phyloP scores from a whole-genome alignment of 2,329 filamentous ascomycete genomes.

The Aspergillus hortae region DNA sequence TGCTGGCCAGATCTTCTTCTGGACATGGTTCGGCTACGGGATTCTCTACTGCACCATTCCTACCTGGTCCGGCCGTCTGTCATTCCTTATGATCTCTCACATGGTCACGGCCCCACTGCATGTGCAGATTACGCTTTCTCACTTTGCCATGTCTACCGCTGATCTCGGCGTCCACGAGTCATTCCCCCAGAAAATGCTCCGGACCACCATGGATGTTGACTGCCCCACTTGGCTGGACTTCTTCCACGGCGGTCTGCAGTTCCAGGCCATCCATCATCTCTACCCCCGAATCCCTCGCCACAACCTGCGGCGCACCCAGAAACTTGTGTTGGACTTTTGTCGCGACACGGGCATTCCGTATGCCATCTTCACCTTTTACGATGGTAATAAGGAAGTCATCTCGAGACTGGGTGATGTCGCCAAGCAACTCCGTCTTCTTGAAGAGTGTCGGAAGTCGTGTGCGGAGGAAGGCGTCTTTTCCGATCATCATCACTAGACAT shows the following conservation, averaged over 20 bases:
- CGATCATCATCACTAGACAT: conserved; percentile 25
- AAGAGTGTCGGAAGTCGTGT: conserved; percentile 63
- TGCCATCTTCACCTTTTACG: conserved; percentile 77
- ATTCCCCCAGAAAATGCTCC: conserved; percentile 85
- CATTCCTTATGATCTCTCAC: conserved; percentile 77
- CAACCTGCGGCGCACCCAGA: conserved; percentile 73
- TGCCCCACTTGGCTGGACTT: conserved; percentile 86
- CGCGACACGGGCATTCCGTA: conserved; percentile 80
- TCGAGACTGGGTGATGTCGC: conserved; percentile 72
- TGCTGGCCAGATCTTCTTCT: conserved; percentile 73
- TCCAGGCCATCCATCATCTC: conserved; percentile 83
- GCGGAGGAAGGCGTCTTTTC: conserved; percentile 29
- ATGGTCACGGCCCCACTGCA: conserved; percentile 78
- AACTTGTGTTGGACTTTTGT: conserved; percentile 76
- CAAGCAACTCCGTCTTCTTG: conserved; percentile 71
- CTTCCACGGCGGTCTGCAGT: conserved; percentile 83
- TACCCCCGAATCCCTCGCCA: conserved; percentile 81
- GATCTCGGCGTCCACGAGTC: conserved; percentile 81
- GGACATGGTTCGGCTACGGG: conserved; percentile 82
- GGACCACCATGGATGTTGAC: conserved; percentile 91
- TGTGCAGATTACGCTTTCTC: conserved; percentile 84
- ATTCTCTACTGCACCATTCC: conserved; percentile 71
- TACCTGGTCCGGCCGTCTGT: conserved; percentile 63
- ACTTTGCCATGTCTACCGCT: conserved; percentile 90
- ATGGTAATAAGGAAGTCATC: conserved; percentile 79